Conservation (phyloP, 1,284 basidiomycete species). For the Ustilago hordei region DNA sequence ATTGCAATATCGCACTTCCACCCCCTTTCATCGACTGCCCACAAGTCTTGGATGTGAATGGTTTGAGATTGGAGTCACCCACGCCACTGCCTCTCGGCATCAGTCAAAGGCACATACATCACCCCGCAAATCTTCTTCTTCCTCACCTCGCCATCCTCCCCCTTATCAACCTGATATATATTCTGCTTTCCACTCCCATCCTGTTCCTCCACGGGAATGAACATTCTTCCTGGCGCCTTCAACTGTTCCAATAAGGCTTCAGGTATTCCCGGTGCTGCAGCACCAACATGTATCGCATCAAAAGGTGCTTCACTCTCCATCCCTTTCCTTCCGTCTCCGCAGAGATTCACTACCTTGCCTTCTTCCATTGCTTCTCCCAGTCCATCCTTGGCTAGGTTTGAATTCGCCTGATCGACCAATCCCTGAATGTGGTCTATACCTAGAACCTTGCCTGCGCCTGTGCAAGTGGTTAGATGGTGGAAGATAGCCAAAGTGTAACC, state of each 20-base stretch:
- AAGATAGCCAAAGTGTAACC: conserved; percentile 66
- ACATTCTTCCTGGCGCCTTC: conserved; percentile 86
- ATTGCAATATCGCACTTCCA: neutral
- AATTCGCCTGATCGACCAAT: conserved; percentile 74
- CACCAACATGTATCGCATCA: conserved; percentile 93
- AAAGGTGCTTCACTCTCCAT: conserved; percentile 76
- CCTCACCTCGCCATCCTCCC: conserved; percentile 78
- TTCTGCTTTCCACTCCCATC: conserved; percentile 38
- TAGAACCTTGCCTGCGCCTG: conserved; percentile 74
- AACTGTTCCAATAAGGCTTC: conserved; percentile 79
- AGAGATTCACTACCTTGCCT: conserved; percentile 75
- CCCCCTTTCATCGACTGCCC: too few species aligned
- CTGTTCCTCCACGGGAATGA: conserved; percentile 84
- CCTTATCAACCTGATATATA: conserved; percentile 72
- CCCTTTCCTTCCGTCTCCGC: conserved; percentile 81
- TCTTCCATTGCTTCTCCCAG: conserved; percentile 74
- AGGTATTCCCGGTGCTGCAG: conserved; percentile 77
- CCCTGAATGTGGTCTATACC: conserved; percentile 87
- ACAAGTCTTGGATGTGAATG: neutral
- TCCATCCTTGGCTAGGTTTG: conserved; percentile 80
- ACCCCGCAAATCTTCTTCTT: conserved; percentile 83
- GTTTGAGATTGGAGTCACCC: neutral
- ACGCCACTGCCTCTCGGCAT: conserved; percentile 48
- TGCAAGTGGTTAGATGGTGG: conserved; percentile 51
- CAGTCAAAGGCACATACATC: conserved; percentile 69